These are phyloP conservation scores for Macrocystidia cucumis DNA, from an alignment of 1,284 basidiomycete genomes.

Conservation along the genomic window DNA sequence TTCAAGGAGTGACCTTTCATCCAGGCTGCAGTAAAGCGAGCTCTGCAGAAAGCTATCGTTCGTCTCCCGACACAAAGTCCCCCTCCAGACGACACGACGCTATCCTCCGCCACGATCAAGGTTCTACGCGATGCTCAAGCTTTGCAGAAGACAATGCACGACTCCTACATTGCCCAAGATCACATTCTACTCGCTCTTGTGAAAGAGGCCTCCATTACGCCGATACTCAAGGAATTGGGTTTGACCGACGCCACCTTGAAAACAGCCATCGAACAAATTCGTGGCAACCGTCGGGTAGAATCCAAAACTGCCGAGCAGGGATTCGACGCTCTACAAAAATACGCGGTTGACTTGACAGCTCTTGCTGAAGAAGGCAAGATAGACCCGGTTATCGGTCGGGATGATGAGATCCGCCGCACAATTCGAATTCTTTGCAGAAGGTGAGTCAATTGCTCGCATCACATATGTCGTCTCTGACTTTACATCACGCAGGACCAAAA, in stretches of 20 bases:
- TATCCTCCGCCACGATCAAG: constrained; percentile 57
- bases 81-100: constrained; percentile 70
- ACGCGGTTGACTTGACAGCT: constrained; percentile 81
- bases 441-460: constrained; percentile 21
- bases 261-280: constrained; percentile 73
- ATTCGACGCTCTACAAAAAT: constrained; percentile 82
- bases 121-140: constrained; percentile 77
- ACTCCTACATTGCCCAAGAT: constrained; percentile 91
- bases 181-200: constrained; percentile 53
- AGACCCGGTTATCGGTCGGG: constrained; percentile 89
- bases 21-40: constrained; percentile 52
- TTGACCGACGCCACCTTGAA: constrained; percentile 71
- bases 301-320: constrained; percentile 78
- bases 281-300: constrained; percentile 80
- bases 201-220: constrained; percentile 60
- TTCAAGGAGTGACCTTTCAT: constrained; percentile 2
- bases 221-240: constrained; percentile 68
- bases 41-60: constrained; percentile 62
- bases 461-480: background rate
- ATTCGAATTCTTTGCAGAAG: constrained; percentile 63
- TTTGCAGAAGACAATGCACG: constrained; percentile 85
- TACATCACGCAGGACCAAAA: constrained; percentile 60
- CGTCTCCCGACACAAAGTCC: constrained; percentile 81
- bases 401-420: constrained; percentile 77
- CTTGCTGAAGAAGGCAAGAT: constrained; percentile 88